Evolutionary conservation across 352 stramenopile species (phyloP).

Genomic region (Phytophthora sojae): DNA sequence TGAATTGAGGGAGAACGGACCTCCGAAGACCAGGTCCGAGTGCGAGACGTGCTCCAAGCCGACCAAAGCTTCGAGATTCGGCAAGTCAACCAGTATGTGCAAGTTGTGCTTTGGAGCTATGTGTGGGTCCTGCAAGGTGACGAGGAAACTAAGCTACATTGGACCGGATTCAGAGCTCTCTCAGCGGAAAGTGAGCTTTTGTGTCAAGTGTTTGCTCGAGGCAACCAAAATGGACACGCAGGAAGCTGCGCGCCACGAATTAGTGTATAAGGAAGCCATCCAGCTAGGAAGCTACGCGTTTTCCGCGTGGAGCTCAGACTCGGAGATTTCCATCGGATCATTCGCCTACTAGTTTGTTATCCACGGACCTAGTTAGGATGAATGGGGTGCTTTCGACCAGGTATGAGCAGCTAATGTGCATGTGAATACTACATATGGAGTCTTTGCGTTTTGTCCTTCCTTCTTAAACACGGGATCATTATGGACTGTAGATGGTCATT

Average conservation of each 20-base stretch:
- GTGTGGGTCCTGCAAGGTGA: slow-evolving; percentile 25
- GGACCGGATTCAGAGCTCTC: slow-evolving; percentile 23
- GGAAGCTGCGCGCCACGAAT: slow-evolving; percentile 22
- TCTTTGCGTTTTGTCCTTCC: too few relatives aligned
- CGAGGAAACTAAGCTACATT: slow-evolving; percentile 37
- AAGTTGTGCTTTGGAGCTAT: slow-evolving; percentile 27
- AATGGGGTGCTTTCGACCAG: too few relatives aligned
- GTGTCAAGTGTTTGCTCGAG: slow-evolving; percentile 33
- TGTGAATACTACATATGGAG: too few relatives aligned
- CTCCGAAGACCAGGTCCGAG: background rate
- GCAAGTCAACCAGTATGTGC: slow-evolving; percentile 15
- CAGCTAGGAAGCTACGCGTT: background rate
- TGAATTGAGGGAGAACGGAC: background rate
- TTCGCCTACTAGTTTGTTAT: background rate
- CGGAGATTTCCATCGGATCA: background rate
- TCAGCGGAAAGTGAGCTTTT: slow-evolving; percentile 37
- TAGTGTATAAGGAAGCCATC: slow-evolving; percentile 13
- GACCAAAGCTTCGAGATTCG: slow-evolving; percentile 11
- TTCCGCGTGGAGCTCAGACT: background rate
- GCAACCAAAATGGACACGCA: slow-evolving; percentile 23
- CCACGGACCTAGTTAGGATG: too few relatives aligned
- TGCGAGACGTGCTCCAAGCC: slow-evolving; percentile 29
- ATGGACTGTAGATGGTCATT: too few relatives aligned
- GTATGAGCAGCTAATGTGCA: too few relatives aligned
- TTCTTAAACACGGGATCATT: too few relatives aligned